A percentile compares a stretch with the other conserved stretches of the same genome.
Evolutionary conservation across 1,139 yeast species (phyloP).

Genomic region (Taphrina betulina): DNA sequence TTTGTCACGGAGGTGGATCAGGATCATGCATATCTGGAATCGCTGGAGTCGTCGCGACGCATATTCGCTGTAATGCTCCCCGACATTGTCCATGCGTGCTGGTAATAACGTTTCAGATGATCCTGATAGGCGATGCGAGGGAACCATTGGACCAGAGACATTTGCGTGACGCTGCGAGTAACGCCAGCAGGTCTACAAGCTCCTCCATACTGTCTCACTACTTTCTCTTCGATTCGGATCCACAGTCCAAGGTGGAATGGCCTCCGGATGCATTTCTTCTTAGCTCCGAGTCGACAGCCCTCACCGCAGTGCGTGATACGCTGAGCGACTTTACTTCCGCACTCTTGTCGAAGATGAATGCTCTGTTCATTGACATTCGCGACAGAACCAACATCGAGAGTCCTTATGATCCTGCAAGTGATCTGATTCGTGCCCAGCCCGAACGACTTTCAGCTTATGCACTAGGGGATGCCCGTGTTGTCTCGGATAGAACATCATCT

Average conservation of each 20-base stretch:
- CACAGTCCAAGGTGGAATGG: constrained; percentile 40
- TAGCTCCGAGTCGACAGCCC: constrained; percentile 42
- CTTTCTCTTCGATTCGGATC: constrained; percentile 59
- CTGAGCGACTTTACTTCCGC: constrained; percentile 44
- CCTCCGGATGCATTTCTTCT: constrained; percentile 42
- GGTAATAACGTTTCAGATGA: constrained; percentile 14
- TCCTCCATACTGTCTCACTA: constrained; percentile 63
- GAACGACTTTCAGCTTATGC: constrained; percentile 30
- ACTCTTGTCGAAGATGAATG: constrained; percentile 68
- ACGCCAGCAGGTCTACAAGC: constrained; percentile 53
- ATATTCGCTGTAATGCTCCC: constrained; percentile 50
- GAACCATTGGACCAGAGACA: constrained; percentile 43
- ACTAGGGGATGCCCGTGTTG: constrained; percentile 13
- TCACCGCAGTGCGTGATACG: constrained; percentile 43
- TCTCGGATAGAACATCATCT: constrained; percentile 30
- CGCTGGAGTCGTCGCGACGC: constrained; percentile 85
- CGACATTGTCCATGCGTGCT: too few species aligned
- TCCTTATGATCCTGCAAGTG: constrained; percentile 38
- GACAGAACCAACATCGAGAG: constrained; percentile 38
- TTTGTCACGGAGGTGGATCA: constrained; percentile 55
- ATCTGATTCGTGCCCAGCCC: constrained; percentile 31
- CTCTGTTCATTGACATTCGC: constrained; percentile 37
- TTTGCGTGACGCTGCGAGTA: constrained; percentile 43
- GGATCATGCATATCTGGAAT: constrained; percentile 67
- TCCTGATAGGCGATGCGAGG: constrained; percentile 60